Conservation (phyloP, 768 basidiomycete species). For the Sarcomyxa edulis region DNA sequence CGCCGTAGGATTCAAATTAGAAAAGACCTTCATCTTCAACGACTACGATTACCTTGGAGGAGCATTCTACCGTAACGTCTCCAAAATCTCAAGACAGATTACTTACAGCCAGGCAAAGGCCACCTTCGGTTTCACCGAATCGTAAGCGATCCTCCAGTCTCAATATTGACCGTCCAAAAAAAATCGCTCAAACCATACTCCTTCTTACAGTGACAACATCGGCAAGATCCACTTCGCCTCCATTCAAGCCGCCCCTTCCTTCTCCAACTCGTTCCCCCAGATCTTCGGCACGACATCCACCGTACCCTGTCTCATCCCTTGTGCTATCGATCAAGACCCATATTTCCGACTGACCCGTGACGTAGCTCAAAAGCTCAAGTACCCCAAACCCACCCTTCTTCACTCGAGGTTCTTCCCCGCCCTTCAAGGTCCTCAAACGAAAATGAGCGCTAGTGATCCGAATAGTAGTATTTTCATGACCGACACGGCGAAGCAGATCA, state of each 20-base stretch:
- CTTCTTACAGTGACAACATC: conserved; percentile 80
- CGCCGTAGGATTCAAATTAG: conserved; percentile 86
- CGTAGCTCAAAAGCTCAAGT: conserved; percentile 89
- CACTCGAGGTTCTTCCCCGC: conserved; percentile 99
- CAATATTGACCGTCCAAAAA: neutral
- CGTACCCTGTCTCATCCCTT: conserved; percentile 92
- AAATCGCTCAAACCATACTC: neutral
- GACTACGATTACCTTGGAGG: conserved; percentile 89
- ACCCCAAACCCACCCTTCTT: conserved; percentile 88
- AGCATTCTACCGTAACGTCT: conserved; percentile 90
- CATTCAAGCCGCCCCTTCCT: conserved; percentile 93
- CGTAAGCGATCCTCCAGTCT: conserved; percentile 56
- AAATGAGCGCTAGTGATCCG: conserved; percentile 96
- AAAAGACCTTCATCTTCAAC: conserved; percentile 97
- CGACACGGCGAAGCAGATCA: conserved; percentile 88
- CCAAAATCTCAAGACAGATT: conserved; percentile 88
- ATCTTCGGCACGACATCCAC: conserved; percentile 83
- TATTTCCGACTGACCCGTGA: conserved; percentile 98
- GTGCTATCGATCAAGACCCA: conserved; percentile 96
- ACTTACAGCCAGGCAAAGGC: conserved; percentile 92
- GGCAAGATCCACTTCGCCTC: conserved; percentile 97
- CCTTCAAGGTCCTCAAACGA: conserved; percentile 94
- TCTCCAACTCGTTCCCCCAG: conserved; percentile 97
- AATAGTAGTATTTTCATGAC: conserved; percentile 97
- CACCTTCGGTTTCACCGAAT: conserved; percentile 95